phyloP scores from a whole-genome alignment of 1,284 basidiomycete genomes.

The Ganoderma boninense region DNA sequence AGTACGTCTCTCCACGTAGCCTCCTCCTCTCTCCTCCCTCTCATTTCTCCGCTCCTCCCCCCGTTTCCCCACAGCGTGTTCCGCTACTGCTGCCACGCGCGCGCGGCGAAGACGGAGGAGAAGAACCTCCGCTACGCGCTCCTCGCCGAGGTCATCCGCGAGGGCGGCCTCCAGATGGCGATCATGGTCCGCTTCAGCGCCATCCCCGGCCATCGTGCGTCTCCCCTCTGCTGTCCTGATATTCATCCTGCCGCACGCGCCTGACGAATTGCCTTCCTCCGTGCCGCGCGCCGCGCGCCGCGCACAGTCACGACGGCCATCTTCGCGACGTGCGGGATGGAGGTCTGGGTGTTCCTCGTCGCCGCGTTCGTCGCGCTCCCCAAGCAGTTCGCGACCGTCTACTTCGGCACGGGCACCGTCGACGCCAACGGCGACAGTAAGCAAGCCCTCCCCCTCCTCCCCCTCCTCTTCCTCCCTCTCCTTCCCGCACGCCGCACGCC shows the following conservation, averaged over 20 bases:
- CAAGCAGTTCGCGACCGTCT: slow-evolving; percentile 80
- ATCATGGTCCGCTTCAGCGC: slow-evolving; percentile 78
- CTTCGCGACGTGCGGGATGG: slow-evolving; percentile 84
- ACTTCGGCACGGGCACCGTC: slow-evolving; percentile 55
- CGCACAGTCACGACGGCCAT: slow-evolving; percentile 69
- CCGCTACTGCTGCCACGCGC: slow-evolving; percentile 66
- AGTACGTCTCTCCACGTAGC: slow-evolving; percentile 44
- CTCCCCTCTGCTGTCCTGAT: background rate
- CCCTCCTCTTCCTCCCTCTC: background rate
- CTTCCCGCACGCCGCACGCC: no score
- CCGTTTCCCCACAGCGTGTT: slow-evolving; percentile 56
- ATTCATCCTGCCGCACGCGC: background rate
- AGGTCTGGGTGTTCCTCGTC: slow-evolving; percentile 70
- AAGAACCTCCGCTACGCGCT: slow-evolving; percentile 79
- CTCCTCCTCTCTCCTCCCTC: no score
- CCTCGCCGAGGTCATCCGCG: slow-evolving; percentile 77
- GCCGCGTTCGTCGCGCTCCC: slow-evolving; percentile 81
- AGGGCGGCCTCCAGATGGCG: slow-evolving; percentile 82
- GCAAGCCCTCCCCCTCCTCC: background rate
- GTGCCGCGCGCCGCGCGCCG: no score
- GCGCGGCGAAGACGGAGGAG: slow-evolving; percentile 75
- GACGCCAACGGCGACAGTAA: slow-evolving; percentile 41
- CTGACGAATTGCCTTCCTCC: background rate
- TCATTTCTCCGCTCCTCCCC: background rate
- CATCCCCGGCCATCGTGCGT: slow-evolving; percentile 78